Conservation (phyloP, 768 basidiomycete species). For the Dendrothele bispora region DNA sequence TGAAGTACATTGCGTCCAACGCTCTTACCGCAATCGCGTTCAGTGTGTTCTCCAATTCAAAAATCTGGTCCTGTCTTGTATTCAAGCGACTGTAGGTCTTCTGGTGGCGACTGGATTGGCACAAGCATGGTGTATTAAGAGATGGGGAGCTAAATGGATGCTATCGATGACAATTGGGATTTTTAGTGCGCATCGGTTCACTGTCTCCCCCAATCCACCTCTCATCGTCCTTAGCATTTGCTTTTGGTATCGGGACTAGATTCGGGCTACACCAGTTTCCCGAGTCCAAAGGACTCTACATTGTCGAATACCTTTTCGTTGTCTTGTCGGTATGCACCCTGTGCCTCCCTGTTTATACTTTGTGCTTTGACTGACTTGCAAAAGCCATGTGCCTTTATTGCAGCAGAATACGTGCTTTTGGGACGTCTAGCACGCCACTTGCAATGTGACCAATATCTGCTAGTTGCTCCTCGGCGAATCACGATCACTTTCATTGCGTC, state of each 20-base stretch:
- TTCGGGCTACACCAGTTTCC: conserved; percentile 56
- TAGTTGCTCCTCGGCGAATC: conserved; percentile 38
- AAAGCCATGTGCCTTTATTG: conserved; percentile 62
- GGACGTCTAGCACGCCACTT: conserved; percentile 47
- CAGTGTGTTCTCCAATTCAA: conserved; percentile 27
- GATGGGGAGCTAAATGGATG: conserved; percentile 58
- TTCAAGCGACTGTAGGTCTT: conserved; percentile 25
- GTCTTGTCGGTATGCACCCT: conserved; percentile 49
- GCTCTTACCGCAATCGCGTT: conserved; percentile 50
- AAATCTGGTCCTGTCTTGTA: not conserved
- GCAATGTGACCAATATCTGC: conserved; percentile 35
- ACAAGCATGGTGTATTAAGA: conserved; percentile 43
- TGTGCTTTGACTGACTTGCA: not conserved
- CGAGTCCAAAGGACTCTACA: conserved; percentile 52
- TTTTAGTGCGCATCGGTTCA: conserved; percentile 39
- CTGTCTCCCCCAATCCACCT: not conserved
- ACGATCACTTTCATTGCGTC: conserved; percentile 49
- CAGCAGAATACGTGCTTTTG: conserved; percentile 52
- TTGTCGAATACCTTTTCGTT: conserved; percentile 57
- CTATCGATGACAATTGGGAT: conserved; percentile 60
- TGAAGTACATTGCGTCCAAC: conserved; percentile 58
- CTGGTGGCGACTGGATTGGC: conserved; percentile 39
- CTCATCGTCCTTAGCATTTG: conserved; percentile 42
- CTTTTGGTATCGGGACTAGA: conserved; percentile 54
- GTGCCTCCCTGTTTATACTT: not conserved